A percentile compares a stretch with the other conserved stretches of the same genome.
phyloP scores from a whole-genome alignment of 1,284 basidiomycete species.

The Moesziomyces parantarcticus region DNA sequence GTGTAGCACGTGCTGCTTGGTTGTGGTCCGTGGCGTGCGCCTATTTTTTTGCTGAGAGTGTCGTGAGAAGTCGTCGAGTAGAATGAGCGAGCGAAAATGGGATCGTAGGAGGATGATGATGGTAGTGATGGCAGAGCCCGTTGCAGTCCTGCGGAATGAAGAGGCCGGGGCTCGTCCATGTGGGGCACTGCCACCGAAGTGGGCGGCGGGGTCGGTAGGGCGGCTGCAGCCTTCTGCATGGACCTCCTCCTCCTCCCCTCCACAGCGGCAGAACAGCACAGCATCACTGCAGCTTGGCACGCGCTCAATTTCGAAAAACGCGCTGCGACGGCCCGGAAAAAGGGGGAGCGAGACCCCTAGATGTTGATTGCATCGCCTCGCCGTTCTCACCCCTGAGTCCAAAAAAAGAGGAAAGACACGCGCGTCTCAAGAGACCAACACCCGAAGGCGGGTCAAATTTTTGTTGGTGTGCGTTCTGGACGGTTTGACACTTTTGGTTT shows the following conservation, averaged over 20 bases:
- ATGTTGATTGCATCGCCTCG: neutral
- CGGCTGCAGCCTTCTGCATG: neutral
- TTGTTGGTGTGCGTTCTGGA: rapidly evolving
- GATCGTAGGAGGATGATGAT: neutral
- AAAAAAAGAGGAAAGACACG: too few relatives aligned
- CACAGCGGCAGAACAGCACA: neutral
- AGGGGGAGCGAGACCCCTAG: slow-evolving; percentile 1
- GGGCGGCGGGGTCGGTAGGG: neutral
- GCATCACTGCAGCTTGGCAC: neutral
- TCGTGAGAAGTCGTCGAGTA: slow-evolving; percentile 4
- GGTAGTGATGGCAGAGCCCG: neutral
- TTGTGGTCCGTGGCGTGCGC: neutral
- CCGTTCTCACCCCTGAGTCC: neutral
- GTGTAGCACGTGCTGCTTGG: neutral
- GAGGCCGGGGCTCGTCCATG: neutral
- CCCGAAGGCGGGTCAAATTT: neutral
- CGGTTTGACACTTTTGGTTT: neutral
- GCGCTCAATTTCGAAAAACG: neutral
- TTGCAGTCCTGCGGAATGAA: neutral
- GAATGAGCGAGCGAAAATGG: neutral
- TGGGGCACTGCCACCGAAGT: neutral
- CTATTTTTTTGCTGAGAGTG: neutral
- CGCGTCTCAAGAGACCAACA: neutral
- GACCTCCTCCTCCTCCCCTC: neutral
- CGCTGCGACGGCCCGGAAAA: too few relatives aligned